A percentile compares a stretch with the other conserved stretches of the same genome.
phyloP scores from a whole-genome alignment of 495 filamentous ascomycete species.

The Neurospora sp. region DNA sequence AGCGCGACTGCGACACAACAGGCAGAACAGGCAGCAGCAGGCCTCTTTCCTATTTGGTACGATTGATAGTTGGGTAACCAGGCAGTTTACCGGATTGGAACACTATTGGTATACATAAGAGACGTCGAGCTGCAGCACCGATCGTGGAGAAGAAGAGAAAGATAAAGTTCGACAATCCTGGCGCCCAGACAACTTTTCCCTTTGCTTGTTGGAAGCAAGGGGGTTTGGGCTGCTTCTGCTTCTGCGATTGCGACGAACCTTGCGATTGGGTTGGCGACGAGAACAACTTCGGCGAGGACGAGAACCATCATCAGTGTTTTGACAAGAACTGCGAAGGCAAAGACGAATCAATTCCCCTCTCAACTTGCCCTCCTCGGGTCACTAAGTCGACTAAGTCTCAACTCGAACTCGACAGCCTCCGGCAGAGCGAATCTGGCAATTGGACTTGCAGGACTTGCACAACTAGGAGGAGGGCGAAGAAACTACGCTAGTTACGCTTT shows the following conservation, averaged over 20 bases:
- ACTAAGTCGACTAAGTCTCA: too few relatives aligned
- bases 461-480: neutral
- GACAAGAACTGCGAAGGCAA: neutral
- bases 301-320: neutral
- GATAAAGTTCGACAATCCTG: neutral
- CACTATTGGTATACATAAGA: too few relatives aligned
- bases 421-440: neutral
- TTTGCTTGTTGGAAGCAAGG: neutral
- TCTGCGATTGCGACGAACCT: neutral
- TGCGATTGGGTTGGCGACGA: neutral
- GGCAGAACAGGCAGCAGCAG: too few relatives aligned
- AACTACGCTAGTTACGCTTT: neutral
- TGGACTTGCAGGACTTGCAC: neutral
- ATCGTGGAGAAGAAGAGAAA: neutral
- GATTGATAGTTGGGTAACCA: too few relatives aligned
- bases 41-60: too few relatives aligned
- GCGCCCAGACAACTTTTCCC: conserved; percentile 3
- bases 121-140: too few relatives aligned
- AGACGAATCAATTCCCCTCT: neutral
- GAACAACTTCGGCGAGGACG: neutral
- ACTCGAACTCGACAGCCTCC: neutral
- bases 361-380: neutral
- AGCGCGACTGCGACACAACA: neutral
- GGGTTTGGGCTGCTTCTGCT: neutral
- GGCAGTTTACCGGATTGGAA: too few relatives aligned